Base-by-base conservation (phyloP, 2,329 filamentous ascomycete genomes). In the Blumeriella jaapii region DNA sequence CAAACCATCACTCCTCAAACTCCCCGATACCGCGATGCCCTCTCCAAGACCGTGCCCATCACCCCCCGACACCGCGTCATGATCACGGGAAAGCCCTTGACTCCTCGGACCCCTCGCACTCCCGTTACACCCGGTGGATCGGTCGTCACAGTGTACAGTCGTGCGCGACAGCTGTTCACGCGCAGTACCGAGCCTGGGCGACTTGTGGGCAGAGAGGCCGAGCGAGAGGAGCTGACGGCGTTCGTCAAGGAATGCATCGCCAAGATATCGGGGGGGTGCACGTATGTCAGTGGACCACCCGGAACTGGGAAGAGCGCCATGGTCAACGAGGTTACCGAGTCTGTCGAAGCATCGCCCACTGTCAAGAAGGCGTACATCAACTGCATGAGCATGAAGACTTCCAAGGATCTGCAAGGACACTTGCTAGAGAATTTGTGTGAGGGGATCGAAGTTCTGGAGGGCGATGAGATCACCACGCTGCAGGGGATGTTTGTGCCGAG, bases 231-330 rank as follows among this genome's bases (percentile, higher is more conserved):
- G 45, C 62, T 96, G 20, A 62, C 65, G 9, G 59, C 55, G 0
- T 95, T 94, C 54, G 67, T 95, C 32, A 63, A 71, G 24, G 68
- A 70, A 32, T 74, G 76, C 47, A 62, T 78, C 4, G 64, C 70
- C 6, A 59, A 71, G 12, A 65, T 64, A 8, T 71, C 69, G 3
- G 77, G 78, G 34, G 86, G 87, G 34, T 96, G 89, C 54, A 70
- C 94, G 33, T 98, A 98, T 55, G 80, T 98, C 47, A 95, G 87
- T 49, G 91, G 91, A 0, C 91, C 91, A 3, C 91, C 91, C 2
- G 91, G 91, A 8, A 98, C 91, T 0, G 91, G 91, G 36, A 98
- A 98, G 63, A 96, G 87, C 57, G 91, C 91, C 18, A 80, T 96
- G 66, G 76, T 96, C 42, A 78, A 78, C 44, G 79, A 93, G 55